A percentile compares a stretch with the other conserved stretches of the same genome.
Evolutionary conservation across 2,329 filamentous ascomycete species (phyloP).

Genomic region (Diaporthe velutina): DNA sequence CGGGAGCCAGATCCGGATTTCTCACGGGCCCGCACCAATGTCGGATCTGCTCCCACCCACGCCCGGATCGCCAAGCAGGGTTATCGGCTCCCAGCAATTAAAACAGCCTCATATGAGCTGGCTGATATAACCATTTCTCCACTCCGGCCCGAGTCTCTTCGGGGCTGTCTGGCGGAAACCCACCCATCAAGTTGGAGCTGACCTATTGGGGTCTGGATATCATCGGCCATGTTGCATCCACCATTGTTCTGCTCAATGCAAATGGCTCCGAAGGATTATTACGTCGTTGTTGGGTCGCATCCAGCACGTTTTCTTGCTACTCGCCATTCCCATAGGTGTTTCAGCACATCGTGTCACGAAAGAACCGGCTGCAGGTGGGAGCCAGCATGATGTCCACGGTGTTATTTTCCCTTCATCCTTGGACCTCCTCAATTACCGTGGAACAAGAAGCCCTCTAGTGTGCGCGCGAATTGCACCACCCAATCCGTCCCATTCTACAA

Average conservation of each 20-base stretch:
- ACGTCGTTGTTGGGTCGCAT: not conserved
- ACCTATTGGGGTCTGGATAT: not conserved
- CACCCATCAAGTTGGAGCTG: not conserved
- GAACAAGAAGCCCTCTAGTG: not conserved
- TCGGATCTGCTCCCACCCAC: not conserved
- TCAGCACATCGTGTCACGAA: not conserved
- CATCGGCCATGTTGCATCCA: not conserved
- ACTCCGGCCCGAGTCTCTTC: constrained; percentile 2
- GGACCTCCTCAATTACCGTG: not conserved
- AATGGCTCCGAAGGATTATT: not conserved
- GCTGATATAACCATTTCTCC: not conserved
- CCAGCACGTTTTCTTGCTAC: not conserved
- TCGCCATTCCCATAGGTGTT: not conserved
- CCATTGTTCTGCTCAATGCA: not conserved
- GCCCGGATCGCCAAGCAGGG: not conserved
- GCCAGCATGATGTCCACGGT: not conserved
- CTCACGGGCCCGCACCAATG: constrained; percentile 1
- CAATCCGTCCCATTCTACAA: not conserved
- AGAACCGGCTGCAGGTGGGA: not conserved
- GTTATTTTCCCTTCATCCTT: not conserved
- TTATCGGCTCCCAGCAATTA: not conserved
- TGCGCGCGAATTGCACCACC: not conserved
- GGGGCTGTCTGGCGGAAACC: not conserved
- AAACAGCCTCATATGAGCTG: not conserved
- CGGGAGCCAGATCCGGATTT: not conserved